Base-by-base conservation (phyloP, 768 basidiomycete genomes). In the Collybiopsis confluens region DNA sequence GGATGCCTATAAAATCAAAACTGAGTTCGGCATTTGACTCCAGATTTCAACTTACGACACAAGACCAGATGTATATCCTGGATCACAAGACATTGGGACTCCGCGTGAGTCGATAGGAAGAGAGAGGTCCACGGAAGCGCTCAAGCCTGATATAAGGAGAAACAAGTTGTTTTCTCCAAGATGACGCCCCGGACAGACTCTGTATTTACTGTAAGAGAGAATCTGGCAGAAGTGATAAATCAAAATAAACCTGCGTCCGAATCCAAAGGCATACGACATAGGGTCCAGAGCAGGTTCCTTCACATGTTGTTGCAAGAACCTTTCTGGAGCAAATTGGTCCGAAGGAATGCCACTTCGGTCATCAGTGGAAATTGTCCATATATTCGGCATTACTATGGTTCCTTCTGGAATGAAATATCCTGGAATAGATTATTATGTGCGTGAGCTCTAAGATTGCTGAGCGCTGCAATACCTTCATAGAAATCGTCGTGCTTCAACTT, bases 371-470 rank as follows among this genome's bases (percentile, higher is more conserved):
- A 58, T 45, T 10, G 48, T 27, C 61, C 61, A 61, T n/a, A 58
- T 37, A 51, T 62, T 62, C 6, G 57, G 46, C 13, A 62, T 47
- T 4, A 56, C 46, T 16, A 57, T 56, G 3, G 61, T 59, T 20
- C 43, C 51, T 45, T 54, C 54, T 2, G 61, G 61, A 15, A 62
- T 59, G 43, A 50, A 52, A 40, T 56, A 61, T 13, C 58, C 60
- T 45, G n/a, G 5, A 5, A 33, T 33, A 5, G 6, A 33, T 33
- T 33, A 33, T 13, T 47, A 24, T 15, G 8, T 4, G 26, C 30
- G 27, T 30, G 5, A 28, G 3, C 26, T 13, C 11, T 24, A 28
- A 8, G n/a, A 35, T 33, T 33, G 21, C 49, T 21, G 36, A 15
- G 35, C n/a, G 37, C 3, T n/a, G 24, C 23, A 27, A 24, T 36